Base-by-base conservation (phyloP, 1,139 yeast genomes). In the Yamadazyma dushanensis region DNA sequence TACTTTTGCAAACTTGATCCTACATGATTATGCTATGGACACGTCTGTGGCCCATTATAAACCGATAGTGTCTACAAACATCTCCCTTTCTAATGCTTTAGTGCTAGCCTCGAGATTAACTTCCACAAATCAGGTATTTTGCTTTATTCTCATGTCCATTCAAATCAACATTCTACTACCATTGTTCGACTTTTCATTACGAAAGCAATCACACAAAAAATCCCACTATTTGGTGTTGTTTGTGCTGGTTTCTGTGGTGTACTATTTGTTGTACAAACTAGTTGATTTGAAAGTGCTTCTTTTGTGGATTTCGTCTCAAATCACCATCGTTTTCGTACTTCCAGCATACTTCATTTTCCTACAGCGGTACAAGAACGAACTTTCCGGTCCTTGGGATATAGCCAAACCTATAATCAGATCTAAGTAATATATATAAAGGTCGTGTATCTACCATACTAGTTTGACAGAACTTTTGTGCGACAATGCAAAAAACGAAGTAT, bases 301-400 rank as follows among this genome's bases (percentile, higher is more conserved):
- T 2, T 53, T 74, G 17, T 83, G 89, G 85, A 34, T 74, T 3
- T 38, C 58, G 1, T 51, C 72, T 4, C 80, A 79, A 37, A 43
- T 68, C 2, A 55, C 68, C 35, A 73, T 83, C 3, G 57, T 71
- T 7, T 58, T 82, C n/a, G 62, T 77, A 3, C 72, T 86, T 30
- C 96, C 96, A 1, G 71, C 73, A 29, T 83, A 87, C 62, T 81
- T 86, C 47, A 59, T 86, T 36, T 73, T 73, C 28, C 61, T 88
- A 26, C 96, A 88, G 53, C 76, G 79, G 58, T 87, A 87, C 54
- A 88, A 88, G 57, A 86, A 87, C 55, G 96, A 87, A 55, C 66
- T 88, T 38, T 90, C 84, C 58, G 96, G 96, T 0, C 96, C 96
- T 0, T 88, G 96, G 96, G 96, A 88, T 57, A 80, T 85, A 1